Percentiles rank a stretch among this genome's conserved stretches.
phyloP scores from a whole-genome alignment of 2,329 filamentous ascomycete genomes.

The Cytospora piceicola region DNA sequence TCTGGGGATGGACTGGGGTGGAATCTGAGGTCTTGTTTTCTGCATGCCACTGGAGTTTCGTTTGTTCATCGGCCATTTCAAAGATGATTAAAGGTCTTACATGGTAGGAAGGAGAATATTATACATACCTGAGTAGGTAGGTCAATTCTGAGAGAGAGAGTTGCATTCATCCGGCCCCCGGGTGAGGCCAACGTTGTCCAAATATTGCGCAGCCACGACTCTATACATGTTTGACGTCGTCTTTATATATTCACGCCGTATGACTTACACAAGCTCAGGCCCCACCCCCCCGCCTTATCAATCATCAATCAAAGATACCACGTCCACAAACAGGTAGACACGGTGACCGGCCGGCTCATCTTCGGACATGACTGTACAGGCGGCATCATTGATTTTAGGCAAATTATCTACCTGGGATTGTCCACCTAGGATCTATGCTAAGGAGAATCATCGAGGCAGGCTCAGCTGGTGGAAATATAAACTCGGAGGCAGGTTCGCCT shows the following conservation, averaged over 20 bases:
- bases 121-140: background rate
- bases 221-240: background rate
- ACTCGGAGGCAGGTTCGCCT: background rate
- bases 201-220: constrained; percentile 1
- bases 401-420: no score
- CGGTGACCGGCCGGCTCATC: no score
- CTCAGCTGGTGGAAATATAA: no score
- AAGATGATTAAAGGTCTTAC: background rate
- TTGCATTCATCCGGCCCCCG: background rate
- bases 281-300: no score
- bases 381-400: no score
- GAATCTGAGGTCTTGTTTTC: constrained; percentile 9
- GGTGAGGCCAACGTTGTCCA: constrained; percentile 21
- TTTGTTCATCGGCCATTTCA: background rate
- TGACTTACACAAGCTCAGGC: background rate
- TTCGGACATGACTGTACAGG: no score
- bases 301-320: no score
- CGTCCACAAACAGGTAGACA: no score
- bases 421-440: no score
- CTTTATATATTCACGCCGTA: background rate
- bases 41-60: background rate
- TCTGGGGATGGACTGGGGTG: constrained; percentile 29
- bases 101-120: background rate
- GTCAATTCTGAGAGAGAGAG: background rate
- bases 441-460: no score